A percentile compares a stretch with the other conserved stretches of the same genome.
phyloP scores from a whole-genome alignment of 441 rosid genomes.

The Pelargonium cotyledonis region DNA sequence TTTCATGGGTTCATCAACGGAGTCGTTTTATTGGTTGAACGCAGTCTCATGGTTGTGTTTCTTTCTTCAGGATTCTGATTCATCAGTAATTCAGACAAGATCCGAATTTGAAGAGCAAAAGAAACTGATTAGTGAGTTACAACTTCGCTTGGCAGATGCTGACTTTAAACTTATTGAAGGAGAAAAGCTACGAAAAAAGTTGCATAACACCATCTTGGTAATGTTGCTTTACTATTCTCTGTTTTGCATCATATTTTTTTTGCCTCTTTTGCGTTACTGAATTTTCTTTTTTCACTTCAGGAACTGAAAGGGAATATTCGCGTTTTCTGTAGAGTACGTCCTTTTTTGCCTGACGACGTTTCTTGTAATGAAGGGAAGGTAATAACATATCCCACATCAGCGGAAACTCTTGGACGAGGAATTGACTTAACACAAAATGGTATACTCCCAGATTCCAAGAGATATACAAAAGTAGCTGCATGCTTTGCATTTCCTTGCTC shows the following conservation, averaged over 20 bases:
- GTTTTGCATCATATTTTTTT: conserved; percentile 11
- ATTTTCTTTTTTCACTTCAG: background rate
- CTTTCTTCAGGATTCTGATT: conserved; percentile 16
- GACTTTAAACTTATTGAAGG: conserved; percentile 26
- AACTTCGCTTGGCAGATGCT: conserved; percentile 19
- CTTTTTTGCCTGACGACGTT: conserved; percentile 22
- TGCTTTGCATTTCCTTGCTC: background rate
- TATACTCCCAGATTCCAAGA: conserved; percentile 15
- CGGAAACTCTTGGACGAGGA: conserved; percentile 21
- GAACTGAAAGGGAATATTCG: conserved; percentile 22
- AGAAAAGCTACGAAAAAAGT: conserved; percentile 24
- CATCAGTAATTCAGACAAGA: conserved; percentile 21
- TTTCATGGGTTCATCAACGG: background rate
- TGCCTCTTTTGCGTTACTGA: background rate
- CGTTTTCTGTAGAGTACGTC: conserved; percentile 27
- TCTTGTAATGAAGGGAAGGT: conserved; percentile 12
- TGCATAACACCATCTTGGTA: conserved; percentile 28
- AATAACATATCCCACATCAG: conserved; percentile 24
- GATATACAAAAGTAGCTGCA: background rate
- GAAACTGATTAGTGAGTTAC: conserved; percentile 18
- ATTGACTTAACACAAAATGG: conserved; percentile 22
- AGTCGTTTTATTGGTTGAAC: background rate
- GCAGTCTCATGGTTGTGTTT: conserved; percentile 11
- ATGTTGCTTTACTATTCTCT: background rate
- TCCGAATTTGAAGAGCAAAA: conserved; percentile 20